phyloP scores from a whole-genome alignment of 1,139 yeast species.

The Geotrichum fermentans region DNA sequence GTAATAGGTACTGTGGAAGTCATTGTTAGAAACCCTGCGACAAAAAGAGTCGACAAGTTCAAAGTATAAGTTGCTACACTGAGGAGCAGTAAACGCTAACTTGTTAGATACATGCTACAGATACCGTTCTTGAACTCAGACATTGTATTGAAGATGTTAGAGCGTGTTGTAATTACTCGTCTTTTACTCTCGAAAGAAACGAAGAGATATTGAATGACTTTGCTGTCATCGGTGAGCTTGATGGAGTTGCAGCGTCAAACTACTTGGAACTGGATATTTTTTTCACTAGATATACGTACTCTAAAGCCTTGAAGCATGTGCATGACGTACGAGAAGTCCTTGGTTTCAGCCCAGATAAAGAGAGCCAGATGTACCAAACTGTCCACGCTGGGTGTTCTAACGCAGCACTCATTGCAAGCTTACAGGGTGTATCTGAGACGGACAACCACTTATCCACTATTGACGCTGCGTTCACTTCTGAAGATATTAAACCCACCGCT shows the following conservation, averaged over 20 bases:
- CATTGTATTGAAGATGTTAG: constrained; percentile 45
- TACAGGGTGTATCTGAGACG: not conserved
- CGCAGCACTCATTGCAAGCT: constrained; percentile 31
- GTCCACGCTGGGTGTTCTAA: constrained; percentile 42
- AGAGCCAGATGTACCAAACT: constrained; percentile 24
- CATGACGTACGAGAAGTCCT: constrained; percentile 44
- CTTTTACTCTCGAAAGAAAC: constrained; percentile 52
- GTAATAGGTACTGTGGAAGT: too few relatives aligned
- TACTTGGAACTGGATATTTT: not conserved
- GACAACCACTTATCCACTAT: too few relatives aligned
- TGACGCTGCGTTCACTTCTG: constrained; percentile 6
- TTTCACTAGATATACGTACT: not conserved
- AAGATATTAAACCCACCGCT: not conserved
- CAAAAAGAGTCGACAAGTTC: not conserved
- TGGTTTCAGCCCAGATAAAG: constrained; percentile 37
- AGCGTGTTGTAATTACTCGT: not conserved
- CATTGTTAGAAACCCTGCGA: too few relatives aligned
- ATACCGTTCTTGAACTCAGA: constrained; percentile 53
- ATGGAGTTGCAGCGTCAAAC: constrained; percentile 23
- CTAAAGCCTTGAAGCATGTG: constrained; percentile 4
- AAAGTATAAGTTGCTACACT: too few relatives aligned
- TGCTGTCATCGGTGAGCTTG: constrained; percentile 32
- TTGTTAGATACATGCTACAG: constrained; percentile 31
- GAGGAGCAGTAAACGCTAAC: too few relatives aligned
- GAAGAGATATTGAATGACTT: constrained; percentile 37